Base-by-base conservation (phyloP, 768 basidiomycete genomes). In the Boletellus ananas region DNA sequence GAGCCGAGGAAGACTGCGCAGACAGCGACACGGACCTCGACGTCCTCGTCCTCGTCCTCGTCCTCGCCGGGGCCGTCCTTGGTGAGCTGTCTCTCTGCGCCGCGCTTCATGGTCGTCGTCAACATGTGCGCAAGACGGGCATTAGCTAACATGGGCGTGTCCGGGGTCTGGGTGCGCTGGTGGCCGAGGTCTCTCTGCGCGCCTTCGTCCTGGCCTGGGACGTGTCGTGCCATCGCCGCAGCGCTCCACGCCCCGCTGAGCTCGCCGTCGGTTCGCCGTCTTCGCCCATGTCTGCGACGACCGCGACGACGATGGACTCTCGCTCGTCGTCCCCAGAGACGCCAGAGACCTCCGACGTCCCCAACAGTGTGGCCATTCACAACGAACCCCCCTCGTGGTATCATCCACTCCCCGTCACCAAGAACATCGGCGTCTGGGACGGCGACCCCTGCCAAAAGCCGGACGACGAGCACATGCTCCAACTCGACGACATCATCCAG, bases 291-390 rank as follows among this genome's bases (percentile, higher is more conserved):
- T 81, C 83, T 55, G 78, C 81, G 52, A 79, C 83, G 59, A 77
- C 83, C 12, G 68, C 76, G 36, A 47, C 44, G 21, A 74, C 80
- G 17, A 69, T 73, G 52, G 73, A 72, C 61, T 86, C 87, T 47
- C 83, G 87, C 39, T 87, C 87, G 4, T 77, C 85, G 2, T 88
- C 87, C 0, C 87, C 87, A 6, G 68, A 74, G 40, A 88, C 86
- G 0, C 85, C 87, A 46, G 84, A 84, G 44, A 69, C 80, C 0
- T 77, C 77, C 13, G 83, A 87, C 60, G 68, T 70, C n/a, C 62
- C 74, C 0, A 76, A 79, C 48, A 70, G 75, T 7, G 64, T 80
- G 39, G 60, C 73, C 52, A 76, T 83, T 43, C 81, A 79, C 41
- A 70, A 68, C 54, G 77, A 72, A 35, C 69, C 77, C 33, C 70